A percentile compares a stretch with the other conserved stretches of the same genome.
These are phyloP conservation scores for Aspergillus persii DNA, from an alignment of 2,329 filamentous ascomycete genomes.

Conservation along the genomic window DNA sequence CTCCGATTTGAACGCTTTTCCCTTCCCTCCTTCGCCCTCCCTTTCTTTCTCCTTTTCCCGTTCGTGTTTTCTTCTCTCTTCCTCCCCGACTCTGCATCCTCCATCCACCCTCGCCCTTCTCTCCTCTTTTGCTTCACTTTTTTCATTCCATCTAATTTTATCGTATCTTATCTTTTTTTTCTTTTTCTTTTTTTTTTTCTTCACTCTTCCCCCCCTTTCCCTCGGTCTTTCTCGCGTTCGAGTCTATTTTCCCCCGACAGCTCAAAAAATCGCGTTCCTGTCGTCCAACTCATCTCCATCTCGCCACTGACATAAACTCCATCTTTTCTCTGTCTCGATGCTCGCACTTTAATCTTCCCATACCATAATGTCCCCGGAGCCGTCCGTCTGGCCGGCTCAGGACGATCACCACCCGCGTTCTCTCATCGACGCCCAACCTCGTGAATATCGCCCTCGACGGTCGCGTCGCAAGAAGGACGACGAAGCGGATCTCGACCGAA, in stretches of 20 bases:
- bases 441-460: constrained; percentile 34
- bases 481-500: constrained; percentile 26
- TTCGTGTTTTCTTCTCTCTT: constrained; percentile 25
- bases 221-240: constrained; percentile 12
- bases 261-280: constrained; percentile 7
- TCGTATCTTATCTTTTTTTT: constrained; percentile 8
- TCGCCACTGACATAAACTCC: neutral
- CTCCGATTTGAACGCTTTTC: constrained; percentile 13
- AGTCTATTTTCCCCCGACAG: neutral
- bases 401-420: constrained; percentile 26
- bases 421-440: constrained; percentile 21
- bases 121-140: constrained; percentile 10
- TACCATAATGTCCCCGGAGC: constrained; percentile 34
- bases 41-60: constrained; percentile 21
- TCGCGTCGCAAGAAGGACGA: constrained; percentile 45
- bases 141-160: constrained; percentile 8
- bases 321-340: constrained; percentile 11
- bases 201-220: constrained; percentile 4
- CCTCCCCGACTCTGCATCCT: constrained; percentile 8
- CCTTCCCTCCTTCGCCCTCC: constrained; percentile 20
- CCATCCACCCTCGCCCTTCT: constrained; percentile 14
- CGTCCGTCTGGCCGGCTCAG: constrained; percentile 26
- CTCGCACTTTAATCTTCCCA: constrained; percentile 8
- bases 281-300: constrained; percentile 4
- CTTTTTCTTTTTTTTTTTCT: constrained; percentile 8